Evolutionary conservation across 371 early-diverging fungal species (phyloP).

Genomic region (Fennellomyces sp.): DNA sequence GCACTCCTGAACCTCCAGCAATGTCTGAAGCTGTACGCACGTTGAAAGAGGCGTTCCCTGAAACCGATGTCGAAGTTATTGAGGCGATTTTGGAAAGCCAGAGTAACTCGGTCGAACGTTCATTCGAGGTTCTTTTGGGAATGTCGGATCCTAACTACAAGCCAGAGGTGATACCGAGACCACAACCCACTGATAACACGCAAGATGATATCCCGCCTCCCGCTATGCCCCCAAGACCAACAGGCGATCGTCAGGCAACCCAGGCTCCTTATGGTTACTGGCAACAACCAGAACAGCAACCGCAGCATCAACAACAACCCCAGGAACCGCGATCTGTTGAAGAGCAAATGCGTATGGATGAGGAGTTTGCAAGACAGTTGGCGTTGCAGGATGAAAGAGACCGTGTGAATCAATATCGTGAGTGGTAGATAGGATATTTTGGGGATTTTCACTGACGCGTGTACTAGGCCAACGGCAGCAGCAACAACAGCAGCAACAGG

Average conservation of each 20-base stretch:
- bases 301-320: slow-evolving; percentile 7
- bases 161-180: slow-evolving; percentile 16
- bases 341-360: slow-evolving; percentile 51
- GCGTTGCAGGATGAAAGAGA: slow-evolving; percentile 41
- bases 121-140: slow-evolving; percentile 43
- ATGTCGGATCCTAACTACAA: slow-evolving; percentile 51
- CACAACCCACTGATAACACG: slow-evolving; percentile 7
- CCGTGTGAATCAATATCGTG: slow-evolving; percentile 18
- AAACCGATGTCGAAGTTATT: slow-evolving; percentile 45
- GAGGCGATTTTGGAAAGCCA: slow-evolving; percentile 46
- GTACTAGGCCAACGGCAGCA: not conserved
- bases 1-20: not conserved
- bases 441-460: not conserved
- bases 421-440: not conserved
- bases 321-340: slow-evolving; percentile 27
- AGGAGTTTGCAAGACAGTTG: slow-evolving; percentile 44
- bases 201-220: slow-evolving; percentile 21
- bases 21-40: slow-evolving; percentile 20
- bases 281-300: slow-evolving; percentile 20
- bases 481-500: slow-evolving; percentile 16
- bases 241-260: slow-evolving; percentile 1
- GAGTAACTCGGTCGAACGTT: slow-evolving; percentile 32
- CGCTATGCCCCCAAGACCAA: slow-evolving; percentile 39
- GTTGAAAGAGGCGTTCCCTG: slow-evolving; percentile 53
- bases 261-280: slow-evolving; percentile 21